phyloP scores from a whole-genome alignment of 2,329 filamentous ascomycete genomes.

The Thelonectria blattea region DNA sequence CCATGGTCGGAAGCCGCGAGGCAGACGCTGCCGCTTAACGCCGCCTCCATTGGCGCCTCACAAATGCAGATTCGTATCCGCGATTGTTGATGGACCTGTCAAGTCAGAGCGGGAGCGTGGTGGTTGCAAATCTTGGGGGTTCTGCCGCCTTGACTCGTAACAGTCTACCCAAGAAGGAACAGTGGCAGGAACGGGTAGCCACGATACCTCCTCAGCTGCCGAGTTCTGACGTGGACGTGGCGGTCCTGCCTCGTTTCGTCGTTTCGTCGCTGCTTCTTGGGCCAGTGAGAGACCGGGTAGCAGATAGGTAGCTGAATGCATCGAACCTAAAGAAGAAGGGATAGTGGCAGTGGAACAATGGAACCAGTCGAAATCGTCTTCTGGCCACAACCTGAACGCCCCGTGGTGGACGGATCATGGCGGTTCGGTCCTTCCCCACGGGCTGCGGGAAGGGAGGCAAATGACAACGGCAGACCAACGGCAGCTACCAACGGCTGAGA shows the following conservation, averaged over 20 bases:
- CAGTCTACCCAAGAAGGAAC: too few species aligned
- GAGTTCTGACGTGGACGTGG: too few species aligned
- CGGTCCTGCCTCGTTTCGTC: neutral
- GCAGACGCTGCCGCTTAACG: slow-evolving; percentile 1
- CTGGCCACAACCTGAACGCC: too few species aligned
- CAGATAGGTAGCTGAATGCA: too few species aligned
- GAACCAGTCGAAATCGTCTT: too few species aligned
- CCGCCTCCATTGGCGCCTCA: neutral
- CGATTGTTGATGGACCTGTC: neutral
- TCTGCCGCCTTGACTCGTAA: neutral
- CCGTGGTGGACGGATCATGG: neutral
- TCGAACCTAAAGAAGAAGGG: too few species aligned
- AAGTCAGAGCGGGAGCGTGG: neutral
- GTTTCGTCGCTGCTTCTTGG: neutral
- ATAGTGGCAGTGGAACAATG: too few species aligned
- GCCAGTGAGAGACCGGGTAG: too few species aligned
- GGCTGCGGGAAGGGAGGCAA: neutral
- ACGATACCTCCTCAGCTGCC: too few species aligned
- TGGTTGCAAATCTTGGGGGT: neutral
- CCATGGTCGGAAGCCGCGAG: neutral
- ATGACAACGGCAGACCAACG: neutral
- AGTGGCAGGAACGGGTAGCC: too few species aligned
- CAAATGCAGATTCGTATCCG: neutral
- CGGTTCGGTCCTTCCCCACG: neutral
- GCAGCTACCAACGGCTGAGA: neutral